These are phyloP conservation scores for Aspergillus asperescens DNA, from an alignment of 495 filamentous ascomycete genomes.

Conservation along the genomic window DNA sequence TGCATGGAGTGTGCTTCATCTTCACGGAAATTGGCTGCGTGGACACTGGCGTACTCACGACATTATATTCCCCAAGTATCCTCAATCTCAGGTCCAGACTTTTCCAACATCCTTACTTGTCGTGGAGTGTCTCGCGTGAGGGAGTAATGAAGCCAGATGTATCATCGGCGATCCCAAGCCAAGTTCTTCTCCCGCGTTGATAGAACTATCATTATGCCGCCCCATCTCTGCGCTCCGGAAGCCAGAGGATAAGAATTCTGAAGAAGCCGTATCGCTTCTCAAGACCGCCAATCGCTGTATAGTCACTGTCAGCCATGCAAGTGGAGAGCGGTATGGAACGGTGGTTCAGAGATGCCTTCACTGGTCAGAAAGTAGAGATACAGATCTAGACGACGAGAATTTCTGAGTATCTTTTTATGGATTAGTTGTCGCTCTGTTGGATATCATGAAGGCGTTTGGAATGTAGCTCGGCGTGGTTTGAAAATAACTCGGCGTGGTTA, in stretches of 20 bases:
- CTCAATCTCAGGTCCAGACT: not conserved
- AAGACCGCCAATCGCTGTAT: slow-evolving; percentile 24
- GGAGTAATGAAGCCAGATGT: not conserved
- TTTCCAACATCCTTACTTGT: not conserved
- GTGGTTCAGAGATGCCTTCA: slow-evolving; percentile 33
- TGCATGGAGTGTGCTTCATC: slow-evolving; percentile 31
- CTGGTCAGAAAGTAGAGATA: slow-evolving; percentile 10
- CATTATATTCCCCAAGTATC: slow-evolving; percentile 17
- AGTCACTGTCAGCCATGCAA: slow-evolving; percentile 21
- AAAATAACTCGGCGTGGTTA: no score
- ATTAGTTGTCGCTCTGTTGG: slow-evolving; percentile 18
- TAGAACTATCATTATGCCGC: slow-evolving; percentile 33
- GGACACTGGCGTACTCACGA: slow-evolving; percentile 24
- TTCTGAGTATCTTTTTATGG: slow-evolving; percentile 18
- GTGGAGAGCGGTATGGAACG: slow-evolving; percentile 25
- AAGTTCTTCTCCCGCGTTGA: slow-evolving; percentile 27
- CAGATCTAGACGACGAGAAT: slow-evolving; percentile 2
- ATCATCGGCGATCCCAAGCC: slow-evolving; percentile 15
- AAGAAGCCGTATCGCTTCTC: slow-evolving; percentile 17
- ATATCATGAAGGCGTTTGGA: not conserved
- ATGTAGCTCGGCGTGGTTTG: no score
- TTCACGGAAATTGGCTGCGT: slow-evolving; percentile 32
- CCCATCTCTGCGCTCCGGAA: slow-evolving; percentile 17
- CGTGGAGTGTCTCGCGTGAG: not conserved
- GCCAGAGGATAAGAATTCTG: slow-evolving; percentile 20